Conservation (phyloP, 1,284 basidiomycete species). For the Fomitopsis palustris region DNA sequence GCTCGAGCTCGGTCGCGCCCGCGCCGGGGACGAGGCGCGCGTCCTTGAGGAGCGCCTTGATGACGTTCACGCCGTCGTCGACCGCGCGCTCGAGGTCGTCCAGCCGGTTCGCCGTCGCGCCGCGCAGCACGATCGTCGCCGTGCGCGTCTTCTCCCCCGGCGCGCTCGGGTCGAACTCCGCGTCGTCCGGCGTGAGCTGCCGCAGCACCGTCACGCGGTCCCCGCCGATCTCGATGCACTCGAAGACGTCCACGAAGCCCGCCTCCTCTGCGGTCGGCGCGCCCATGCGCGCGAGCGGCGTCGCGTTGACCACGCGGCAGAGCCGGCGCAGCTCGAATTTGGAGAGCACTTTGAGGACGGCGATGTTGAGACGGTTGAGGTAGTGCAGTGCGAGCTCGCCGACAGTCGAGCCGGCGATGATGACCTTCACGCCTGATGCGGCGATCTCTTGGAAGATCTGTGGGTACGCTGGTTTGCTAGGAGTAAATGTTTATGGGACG, state of each 20-base stretch:
- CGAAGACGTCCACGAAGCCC: constrained; percentile 90
- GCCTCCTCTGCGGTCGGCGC: constrained; percentile 97
- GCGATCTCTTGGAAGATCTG: constrained; percentile 97
- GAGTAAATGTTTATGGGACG: not conserved
- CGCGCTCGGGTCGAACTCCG: constrained; percentile 44
- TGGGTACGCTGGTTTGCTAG: not conserved
- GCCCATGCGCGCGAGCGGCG: constrained; percentile 92
- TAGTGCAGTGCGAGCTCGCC: constrained; percentile 98
- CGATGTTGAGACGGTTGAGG: constrained; percentile 91
- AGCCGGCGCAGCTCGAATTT: constrained; percentile 97
- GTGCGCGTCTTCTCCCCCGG: constrained; percentile 74
- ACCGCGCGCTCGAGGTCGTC: constrained; percentile 95
- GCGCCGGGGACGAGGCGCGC: constrained; percentile 90
- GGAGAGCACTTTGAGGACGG: constrained; percentile 95
- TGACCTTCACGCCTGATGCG: constrained; percentile 90
- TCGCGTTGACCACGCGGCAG: constrained; percentile 94
- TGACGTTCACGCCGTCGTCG: constrained; percentile 96
- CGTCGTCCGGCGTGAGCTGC: constrained; percentile 68
- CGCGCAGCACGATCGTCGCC: constrained; percentile 93
- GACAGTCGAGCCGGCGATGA: constrained; percentile 90
- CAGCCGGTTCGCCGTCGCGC: constrained; percentile 91
- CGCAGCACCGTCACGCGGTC: constrained; percentile 97
- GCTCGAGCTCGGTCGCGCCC: constrained; percentile 91
- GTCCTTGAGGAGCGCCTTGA: constrained; percentile 93
- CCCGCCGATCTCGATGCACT: constrained; percentile 95